Conservation (phyloP, 1,284 basidiomycete species). For the Irpex sp. region DNA sequence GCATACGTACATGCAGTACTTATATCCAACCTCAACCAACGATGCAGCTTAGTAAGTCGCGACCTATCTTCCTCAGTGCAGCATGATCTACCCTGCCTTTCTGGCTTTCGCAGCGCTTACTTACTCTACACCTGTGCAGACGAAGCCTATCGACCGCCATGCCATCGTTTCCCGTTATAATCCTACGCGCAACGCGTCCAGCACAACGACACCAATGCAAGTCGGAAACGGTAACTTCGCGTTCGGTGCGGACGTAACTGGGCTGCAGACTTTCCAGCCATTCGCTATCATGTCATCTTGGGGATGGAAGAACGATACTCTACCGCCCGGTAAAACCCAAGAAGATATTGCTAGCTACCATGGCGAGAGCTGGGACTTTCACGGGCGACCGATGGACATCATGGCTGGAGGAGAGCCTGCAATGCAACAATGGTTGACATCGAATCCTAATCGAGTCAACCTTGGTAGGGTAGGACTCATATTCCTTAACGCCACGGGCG, state of each 20-base stretch:
- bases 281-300: conserved; percentile 56
- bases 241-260: conserved; percentile 56
- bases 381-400: conserved; percentile 48
- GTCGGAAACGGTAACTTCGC: conserved; percentile 63
- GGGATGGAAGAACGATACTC: conserved; percentile 61
- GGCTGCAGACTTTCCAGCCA: conserved; percentile 53
- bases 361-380: conserved; percentile 48
- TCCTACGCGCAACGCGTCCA: conserved; percentile 47
- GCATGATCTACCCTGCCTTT: background rate
- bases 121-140: background rate
- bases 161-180: conserved; percentile 49
- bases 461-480: conserved; percentile 47
- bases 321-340: conserved; percentile 40
- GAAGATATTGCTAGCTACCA: conserved; percentile 45
- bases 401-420: conserved; percentile 38
- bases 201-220: conserved; percentile 49
- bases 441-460: conserved; percentile 57
- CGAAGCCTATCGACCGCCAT: conserved; percentile 32
- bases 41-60: background rate
- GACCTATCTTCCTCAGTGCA: background rate
- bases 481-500: conserved; percentile 33
- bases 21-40: background rate
- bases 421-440: conserved; percentile 54
- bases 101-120: background rate
- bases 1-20: background rate